Percentiles rank a stretch among this genome's conserved stretches.
Evolutionary conservation across 2,329 filamentous ascomycete genomes (phyloP).

Genomic region (Exophiala sideris): DNA sequence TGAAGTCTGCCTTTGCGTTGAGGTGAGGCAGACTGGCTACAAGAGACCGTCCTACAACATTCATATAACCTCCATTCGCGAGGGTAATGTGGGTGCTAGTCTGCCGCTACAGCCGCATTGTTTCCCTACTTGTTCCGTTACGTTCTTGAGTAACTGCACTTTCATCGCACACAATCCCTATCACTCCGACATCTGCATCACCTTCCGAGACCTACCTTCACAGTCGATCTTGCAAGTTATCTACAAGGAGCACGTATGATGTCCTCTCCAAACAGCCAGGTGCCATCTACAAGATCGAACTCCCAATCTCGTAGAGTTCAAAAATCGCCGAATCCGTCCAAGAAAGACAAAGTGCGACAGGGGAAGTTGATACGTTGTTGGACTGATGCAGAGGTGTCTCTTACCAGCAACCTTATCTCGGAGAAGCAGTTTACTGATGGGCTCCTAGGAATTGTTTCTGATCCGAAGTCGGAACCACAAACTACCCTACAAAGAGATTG

Average conservation of each 20-base stretch:
- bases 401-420: conserved; percentile 25
- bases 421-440: conserved; percentile 1
- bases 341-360: conserved; percentile 23
- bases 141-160: too few relatives aligned
- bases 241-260: conserved; percentile 1
- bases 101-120: not conserved
- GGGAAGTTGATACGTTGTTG: conserved; percentile 57
- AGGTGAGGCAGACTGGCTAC: conserved; percentile 12
- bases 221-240: conserved; percentile 32
- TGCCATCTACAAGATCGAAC: conserved; percentile 58
- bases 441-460: conserved; percentile 70
- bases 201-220: not conserved
- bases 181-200: not conserved
- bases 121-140: too few relatives aligned
- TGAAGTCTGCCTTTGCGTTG: conserved; percentile 20
- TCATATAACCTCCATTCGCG: conserved; percentile 51
- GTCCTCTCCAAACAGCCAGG: conserved; percentile 8
- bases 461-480: conserved; percentile 80
- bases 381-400: conserved; percentile 77
- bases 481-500: conserved; percentile 89
- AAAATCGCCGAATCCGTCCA: conserved; percentile 49
- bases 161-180: too few relatives aligned
- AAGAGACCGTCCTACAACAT: conserved; percentile 47
- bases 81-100: conserved; percentile 1
- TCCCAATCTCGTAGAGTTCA: conserved; percentile 67